Evolutionary conservation across 305 asterid genomes (phyloP), one percentile per base, ranked within the genome.

Genomic region (Plantago coronopus): DNA sequence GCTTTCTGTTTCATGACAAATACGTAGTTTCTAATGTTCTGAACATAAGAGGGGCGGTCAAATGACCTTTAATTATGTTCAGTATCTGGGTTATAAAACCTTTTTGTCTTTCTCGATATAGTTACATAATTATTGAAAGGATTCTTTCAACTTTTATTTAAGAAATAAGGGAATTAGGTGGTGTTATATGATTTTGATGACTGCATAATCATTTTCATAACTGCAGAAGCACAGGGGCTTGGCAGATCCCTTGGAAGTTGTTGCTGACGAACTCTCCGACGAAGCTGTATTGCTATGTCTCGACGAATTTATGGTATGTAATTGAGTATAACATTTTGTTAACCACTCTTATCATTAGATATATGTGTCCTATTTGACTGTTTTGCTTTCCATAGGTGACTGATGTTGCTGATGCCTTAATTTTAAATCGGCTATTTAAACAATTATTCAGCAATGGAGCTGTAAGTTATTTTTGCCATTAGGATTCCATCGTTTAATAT

Each of bases 391-490:
- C 27, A 14, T 68, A 93, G 99, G 99, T 93, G 72, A 87, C 76
- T 34, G 99, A 93, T 66, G 97, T 93, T 76, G 99, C 99, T 42
- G 96, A 89, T 64, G 99, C 99, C 34, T 68, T 89, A 66, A 89
- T 89, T 64, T 78, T 93, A 51, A 89, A 89, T 68, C 97, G 96
- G 46, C 73, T 93, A 31, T 93, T 89, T 68, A 53, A 82, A 58
- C 97, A 93, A 58, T 75, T 93, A 60, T 93, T 86, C 71, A 73
- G 70, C 68, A 79, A 93, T 54, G 97, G 99, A 22, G 74, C 79
- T 64, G 99, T 93, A 77, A 87, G 99, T 79, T 22, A 57, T 38
- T 59, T 64, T 49, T n/a, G 9, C 45, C 63, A 45, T 54, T 49
- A 48, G 12, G 19, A 16, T 31, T 68, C 43, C 44, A 19, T 29